Conservation (phyloP, 495 filamentous ascomycete species). For the Tuber aestivum region DNA sequence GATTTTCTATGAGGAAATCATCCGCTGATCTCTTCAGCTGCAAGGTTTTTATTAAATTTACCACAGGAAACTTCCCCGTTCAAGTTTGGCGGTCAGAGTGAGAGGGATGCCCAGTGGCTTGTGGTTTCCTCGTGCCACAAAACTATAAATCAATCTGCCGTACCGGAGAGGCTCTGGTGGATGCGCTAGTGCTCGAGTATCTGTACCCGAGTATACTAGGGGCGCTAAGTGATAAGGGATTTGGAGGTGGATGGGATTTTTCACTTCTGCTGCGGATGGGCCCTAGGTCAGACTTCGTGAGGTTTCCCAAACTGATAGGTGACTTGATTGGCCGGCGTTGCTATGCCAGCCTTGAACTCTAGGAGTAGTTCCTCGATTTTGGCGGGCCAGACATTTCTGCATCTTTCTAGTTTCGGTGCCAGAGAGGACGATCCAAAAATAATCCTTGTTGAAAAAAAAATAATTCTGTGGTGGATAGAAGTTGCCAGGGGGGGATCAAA, state of each 20-base stretch:
- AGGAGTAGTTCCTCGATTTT: neutral
- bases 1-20: too few relatives aligned
- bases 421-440: neutral
- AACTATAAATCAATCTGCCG: neutral
- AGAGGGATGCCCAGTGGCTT: too few relatives aligned
- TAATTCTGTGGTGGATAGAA: neutral
- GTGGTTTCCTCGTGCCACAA: neutral
- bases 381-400: neutral
- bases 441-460: neutral
- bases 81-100: too few relatives aligned
- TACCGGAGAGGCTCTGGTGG: too few relatives aligned
- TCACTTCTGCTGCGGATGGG: too few relatives aligned
- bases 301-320: neutral
- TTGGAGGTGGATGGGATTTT: neutral
- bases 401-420: neutral
- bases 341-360: neutral
- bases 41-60: too few relatives aligned
- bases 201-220: too few relatives aligned
- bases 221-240: neutral
- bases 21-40: too few relatives aligned
- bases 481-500: too few relatives aligned
- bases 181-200: too few relatives aligned
- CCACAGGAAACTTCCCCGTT: too few relatives aligned
- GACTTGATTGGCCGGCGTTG: neutral
- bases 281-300: neutral